Evolutionary conservation across 2,329 filamentous ascomycete genomes (phyloP), one percentile per base, ranked within the genome.

Genomic region (Sarocladiaceae sp.): DNA sequence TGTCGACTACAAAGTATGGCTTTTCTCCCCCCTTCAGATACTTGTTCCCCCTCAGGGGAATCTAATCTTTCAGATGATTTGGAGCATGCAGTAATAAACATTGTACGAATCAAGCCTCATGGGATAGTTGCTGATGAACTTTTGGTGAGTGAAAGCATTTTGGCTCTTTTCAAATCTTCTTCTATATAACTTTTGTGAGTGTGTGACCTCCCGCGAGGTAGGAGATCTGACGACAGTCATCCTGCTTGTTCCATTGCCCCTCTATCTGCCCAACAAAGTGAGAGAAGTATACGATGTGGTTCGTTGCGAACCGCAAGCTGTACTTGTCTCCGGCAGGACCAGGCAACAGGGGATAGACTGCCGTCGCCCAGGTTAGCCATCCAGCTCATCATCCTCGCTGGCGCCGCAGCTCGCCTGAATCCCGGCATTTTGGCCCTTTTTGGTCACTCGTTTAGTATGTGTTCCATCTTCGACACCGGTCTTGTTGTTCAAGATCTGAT

Each of bases 331-430:
- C n/a, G 57, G 61, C 67, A 78, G 74, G 74, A 78, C 71, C 74
- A 80, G 75, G 69, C 68, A 73, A 77, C 74, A 82, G 80, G 77
- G 79, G 76, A 75, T 78, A 76, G 73, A 75, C 74, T 74, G 73
- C 72, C 75, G 74, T 73, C 71, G 60, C 70, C 67, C 52, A 56
- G 56, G 69, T 69, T 71, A 76, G 58, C 78, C 79, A 55, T 85
- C 81, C 54, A 85, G 79, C 50, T 82, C 78, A 59, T 76, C 72
- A 48, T 83, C 82, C 58, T 85, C 81, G 58, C 73, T 76, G 61
- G 66, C 66, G 63, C 76, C 74, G 55, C 58, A 32, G 6, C 24
- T 26, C 40, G 26, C 40, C 40, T 43, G 23, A 23, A 15, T 21
- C 12, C 29, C 27, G 23, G 40, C 18, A 13, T 58, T 51, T 51